Evolutionary conservation across 1,284 basidiomycete genomes (phyloP).

Genomic region (Neotropicomus parvogracilis): DNA sequence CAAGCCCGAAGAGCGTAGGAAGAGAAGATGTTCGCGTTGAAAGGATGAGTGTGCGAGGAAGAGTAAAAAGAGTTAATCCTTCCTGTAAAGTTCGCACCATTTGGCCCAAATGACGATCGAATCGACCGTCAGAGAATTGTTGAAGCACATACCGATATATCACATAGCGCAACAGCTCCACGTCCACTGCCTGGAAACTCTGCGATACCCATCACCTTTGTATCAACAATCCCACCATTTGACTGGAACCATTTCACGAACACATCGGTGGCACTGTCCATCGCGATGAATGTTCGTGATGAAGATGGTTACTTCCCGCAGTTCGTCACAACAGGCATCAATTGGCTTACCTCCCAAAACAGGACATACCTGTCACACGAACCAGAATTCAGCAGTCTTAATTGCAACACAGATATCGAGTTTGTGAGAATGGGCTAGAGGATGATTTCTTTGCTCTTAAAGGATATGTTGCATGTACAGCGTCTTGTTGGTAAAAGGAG

Average conservation of each 20-base stretch:
- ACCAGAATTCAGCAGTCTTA: too few relatives aligned
- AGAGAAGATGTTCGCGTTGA: constrained; percentile 76
- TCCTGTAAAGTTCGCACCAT: constrained; percentile 42
- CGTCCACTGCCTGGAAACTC: constrained; percentile 59
- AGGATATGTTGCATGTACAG: too few relatives aligned
- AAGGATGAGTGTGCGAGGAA: constrained; percentile 77
- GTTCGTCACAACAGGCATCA: constrained; percentile 7
- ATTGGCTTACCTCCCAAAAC: not conserved
- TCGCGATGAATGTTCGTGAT: not conserved
- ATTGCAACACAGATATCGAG: too few relatives aligned
- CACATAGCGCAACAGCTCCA: constrained; percentile 66
- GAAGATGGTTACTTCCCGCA: not conserved
- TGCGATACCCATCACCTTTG: constrained; percentile 42
- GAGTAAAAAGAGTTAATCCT: constrained; percentile 74
- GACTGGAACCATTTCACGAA: constrained; percentile 43
- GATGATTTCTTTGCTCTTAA: too few relatives aligned
- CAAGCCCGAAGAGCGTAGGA: constrained; percentile 51
- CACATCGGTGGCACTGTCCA: constrained; percentile 20
- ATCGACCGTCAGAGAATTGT: not conserved
- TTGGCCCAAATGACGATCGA: too few relatives aligned
- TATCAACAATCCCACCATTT: constrained; percentile 44
- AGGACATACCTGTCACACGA: too few relatives aligned
- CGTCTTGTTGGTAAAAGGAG: too few relatives aligned
- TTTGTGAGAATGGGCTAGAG: too few relatives aligned
- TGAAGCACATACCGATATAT: constrained; percentile 58